Conservation (phyloP, 371 early-diverging fungal species). For the Gilbertella persicaria region DNA sequence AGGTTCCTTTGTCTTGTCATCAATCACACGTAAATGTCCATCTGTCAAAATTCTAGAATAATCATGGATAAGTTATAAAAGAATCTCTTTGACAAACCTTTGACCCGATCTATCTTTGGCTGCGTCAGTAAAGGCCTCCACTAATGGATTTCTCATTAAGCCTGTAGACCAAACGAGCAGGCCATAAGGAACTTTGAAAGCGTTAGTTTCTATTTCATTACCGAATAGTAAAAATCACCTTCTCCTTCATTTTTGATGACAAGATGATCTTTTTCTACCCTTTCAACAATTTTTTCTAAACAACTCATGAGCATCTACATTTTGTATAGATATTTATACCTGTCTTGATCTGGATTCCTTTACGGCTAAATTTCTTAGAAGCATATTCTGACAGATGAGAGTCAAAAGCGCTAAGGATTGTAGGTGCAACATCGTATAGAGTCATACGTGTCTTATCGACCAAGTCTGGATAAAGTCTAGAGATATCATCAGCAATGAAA, state of each 20-base stretch:
- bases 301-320: conserved; percentile 14
- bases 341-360: conserved; percentile 71
- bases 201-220: neutral
- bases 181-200: conserved; percentile 47
- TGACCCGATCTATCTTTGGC: conserved; percentile 38
- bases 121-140: conserved; percentile 46
- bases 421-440: conserved; percentile 74
- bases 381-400: conserved; percentile 68
- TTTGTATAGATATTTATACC: conserved; percentile 14
- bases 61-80: neutral
- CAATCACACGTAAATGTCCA: conserved; percentile 61
- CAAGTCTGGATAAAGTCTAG: conserved; percentile 61
- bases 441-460: conserved; percentile 66
- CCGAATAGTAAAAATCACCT: conserved; percentile 20
- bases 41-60: conserved; percentile 63
- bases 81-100: conserved; percentile 7
- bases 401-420: conserved; percentile 77
- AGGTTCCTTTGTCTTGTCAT: conserved; percentile 36
- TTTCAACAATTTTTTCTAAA: conserved; percentile 42
- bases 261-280: conserved; percentile 49
- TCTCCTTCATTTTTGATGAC: conserved; percentile 52
- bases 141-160: conserved; percentile 64
- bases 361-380: conserved; percentile 63
- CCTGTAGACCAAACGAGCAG: conserved; percentile 79
- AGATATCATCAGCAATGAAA: conserved; percentile 74